Percentiles rank a stretch among this genome's conserved stretches.
Evolutionary conservation across 2,329 filamentous ascomycete genomes (phyloP).

Genomic region (Rasamsonia emersonii): DNA sequence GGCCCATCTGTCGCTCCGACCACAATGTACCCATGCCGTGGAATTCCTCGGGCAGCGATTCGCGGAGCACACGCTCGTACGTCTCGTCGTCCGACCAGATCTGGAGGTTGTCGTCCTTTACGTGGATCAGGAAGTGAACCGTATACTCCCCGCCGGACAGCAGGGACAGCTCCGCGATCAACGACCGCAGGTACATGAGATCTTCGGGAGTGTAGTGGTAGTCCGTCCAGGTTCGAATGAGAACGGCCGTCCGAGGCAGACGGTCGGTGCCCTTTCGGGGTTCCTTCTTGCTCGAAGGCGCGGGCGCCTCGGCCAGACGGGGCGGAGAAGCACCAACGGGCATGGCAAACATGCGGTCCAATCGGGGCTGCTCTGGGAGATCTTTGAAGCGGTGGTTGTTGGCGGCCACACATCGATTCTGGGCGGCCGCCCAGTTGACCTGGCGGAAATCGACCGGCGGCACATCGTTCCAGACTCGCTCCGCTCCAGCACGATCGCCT

Average conservation of each 20-base stretch:
- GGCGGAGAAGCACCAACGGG: constrained; percentile 19
- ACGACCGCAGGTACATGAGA: constrained; percentile 69
- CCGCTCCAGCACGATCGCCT: constrained; percentile 72
- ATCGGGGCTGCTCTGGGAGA: constrained; percentile 24
- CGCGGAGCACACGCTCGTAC: constrained; percentile 63
- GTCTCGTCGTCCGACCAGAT: constrained; percentile 74
- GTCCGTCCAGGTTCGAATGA: constrained; percentile 72
- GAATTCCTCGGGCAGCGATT: constrained; percentile 71
- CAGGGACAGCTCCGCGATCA: constrained; percentile 70
- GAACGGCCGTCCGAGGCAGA: constrained; percentile 58
- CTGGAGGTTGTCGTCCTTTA: constrained; percentile 67
- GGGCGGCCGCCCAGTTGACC: constrained; percentile 70
- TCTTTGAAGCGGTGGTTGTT: constrained; percentile 61
- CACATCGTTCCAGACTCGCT: constrained; percentile 64
- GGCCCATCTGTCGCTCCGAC: constrained; percentile 88
- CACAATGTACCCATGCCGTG: constrained; percentile 81
- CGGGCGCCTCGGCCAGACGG: constrained; percentile 8
- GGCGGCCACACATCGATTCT: constrained; percentile 61
- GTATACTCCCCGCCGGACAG: constrained; percentile 73
- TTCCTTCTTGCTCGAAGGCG: constrained; percentile 14
- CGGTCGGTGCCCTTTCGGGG: constrained; percentile 15
- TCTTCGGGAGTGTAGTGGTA: constrained; percentile 71
- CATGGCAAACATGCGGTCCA: constrained; percentile 28
- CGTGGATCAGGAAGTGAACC: constrained; percentile 76
- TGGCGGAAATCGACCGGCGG: constrained; percentile 68